A percentile compares a stretch with the other conserved stretches of the same genome.
These are phyloP conservation scores for Prunus mume DNA, from an alignment of 306 rosid genomes.

Conservation along the genomic window DNA sequence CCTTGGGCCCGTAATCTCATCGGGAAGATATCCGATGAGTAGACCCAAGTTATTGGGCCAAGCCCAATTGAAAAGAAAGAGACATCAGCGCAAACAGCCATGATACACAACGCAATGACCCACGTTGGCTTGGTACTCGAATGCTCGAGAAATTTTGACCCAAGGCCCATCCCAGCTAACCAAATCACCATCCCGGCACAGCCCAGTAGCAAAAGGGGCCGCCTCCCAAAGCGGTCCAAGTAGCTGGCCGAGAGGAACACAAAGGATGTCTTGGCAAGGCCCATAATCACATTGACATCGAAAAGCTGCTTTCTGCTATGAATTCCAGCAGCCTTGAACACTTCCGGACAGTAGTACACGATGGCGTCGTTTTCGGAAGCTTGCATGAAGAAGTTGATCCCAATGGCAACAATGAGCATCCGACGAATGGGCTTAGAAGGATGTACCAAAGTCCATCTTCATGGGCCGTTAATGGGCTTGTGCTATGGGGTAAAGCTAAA, in stretches of 20 bases:
- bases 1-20: conserved; percentile 69
- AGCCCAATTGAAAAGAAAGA: conserved; percentile 87
- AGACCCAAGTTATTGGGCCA: conserved; percentile 86
- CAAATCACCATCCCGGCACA: conserved; percentile 58
- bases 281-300: conserved; percentile 70
- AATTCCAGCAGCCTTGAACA: conserved; percentile 72
- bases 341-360: conserved; percentile 72
- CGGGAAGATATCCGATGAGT: conserved; percentile 74
- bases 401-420: conserved; percentile 66
- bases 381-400: conserved; percentile 87
- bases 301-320: conserved; percentile 44
- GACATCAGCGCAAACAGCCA: conserved; percentile 58
- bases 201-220: conserved; percentile 73
- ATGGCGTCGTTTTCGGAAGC: conserved; percentile 95
- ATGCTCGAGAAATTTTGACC: conserved; percentile 46
- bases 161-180: conserved; percentile 50
- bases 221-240: conserved; percentile 65
- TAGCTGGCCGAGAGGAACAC: conserved; percentile 54
- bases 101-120: conserved; percentile 50
- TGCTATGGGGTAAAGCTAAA: background rate
- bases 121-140: conserved; percentile 38
- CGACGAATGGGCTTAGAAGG: conserved; percentile 49
- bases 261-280: conserved; percentile 54
- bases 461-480: background rate
- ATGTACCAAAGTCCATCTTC: conserved; percentile 35